Base-by-base conservation (phyloP, 192 early-diverging fungal genomes). In the Coemansia sp. region DNA sequence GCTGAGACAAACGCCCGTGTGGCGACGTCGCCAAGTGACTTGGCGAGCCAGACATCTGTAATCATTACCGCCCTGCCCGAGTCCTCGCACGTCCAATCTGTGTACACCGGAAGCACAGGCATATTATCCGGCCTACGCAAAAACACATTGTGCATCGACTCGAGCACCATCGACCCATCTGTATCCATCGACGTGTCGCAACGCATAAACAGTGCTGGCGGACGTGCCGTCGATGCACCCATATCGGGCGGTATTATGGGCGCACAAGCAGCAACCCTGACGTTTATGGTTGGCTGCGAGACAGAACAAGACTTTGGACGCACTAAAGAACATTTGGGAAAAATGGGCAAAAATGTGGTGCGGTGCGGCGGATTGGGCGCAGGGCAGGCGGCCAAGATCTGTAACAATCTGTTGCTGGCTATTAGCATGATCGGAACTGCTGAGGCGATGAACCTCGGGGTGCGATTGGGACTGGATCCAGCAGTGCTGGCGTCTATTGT, bases 391-490 rank as follows among this genome's bases (percentile, higher is more conserved):
- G 94, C 93, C 55, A 98, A 98, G 73, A 94, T 98, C 51, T 94
- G 92, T 83, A 98, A 98, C 84, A 98, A 98, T 73, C 92, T 97
- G 89, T 71, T 98, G 29, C 82, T 98, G 23, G 96, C 92, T 9
- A 92, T 95, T 64, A 88, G 89, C 19, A 98, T 98, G 96, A 85
- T 96, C 35, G 96, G 90, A 19, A 89, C 90, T 0, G 84, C 91
- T 1, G 96, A 98, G 82, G 87, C 96, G 7, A 91, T 98, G 89
- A 91, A 92, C 66, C 86, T 98, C 9, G 96, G 96, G 19, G 79
- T 89, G 17, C 76, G 87, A 47, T 82, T 94, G 55, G 95, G 95
- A 22, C 90, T 98, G 78, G 92, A 96, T 64, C 88, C 96, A 7
- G 83, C 84, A 12, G 81, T 96, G 6, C 79, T 98, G 57, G 88